Conservation (phyloP, 2,329 filamentous ascomycete genomes). For the Erysiphe pulchra region DNA sequence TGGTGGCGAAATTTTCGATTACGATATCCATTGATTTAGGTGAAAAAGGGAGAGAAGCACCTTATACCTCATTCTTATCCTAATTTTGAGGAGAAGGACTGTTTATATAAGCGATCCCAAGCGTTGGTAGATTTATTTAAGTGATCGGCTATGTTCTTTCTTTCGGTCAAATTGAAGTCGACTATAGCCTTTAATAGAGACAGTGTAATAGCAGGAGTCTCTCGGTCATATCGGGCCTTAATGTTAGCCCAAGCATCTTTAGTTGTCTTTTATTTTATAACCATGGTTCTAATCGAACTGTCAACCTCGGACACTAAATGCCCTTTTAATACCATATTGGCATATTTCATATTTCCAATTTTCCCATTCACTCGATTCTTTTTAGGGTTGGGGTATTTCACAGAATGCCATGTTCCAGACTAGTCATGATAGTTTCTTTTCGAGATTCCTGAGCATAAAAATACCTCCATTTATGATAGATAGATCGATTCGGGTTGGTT, state of each 20-base stretch:
- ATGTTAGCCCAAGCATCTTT: conserved; percentile 1
- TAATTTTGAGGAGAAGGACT: too few species aligned
- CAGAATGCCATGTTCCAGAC: neutral
- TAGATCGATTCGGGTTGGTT: too few species aligned
- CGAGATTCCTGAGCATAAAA: too few species aligned
- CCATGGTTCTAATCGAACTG: neutral
- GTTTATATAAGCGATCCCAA: neutral
- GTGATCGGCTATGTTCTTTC: neutral
- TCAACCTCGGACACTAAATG: neutral
- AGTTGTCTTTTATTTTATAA: neutral
- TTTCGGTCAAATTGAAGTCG: neutral
- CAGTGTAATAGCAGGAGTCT: neutral
- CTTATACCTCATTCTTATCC: neutral
- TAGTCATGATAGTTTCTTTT: neutral
- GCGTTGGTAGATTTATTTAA: neutral
- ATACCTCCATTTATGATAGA: too few species aligned
- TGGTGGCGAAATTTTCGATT: neutral
- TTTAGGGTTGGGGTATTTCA: neutral
- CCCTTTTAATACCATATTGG: neutral
- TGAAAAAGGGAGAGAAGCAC: neutral
- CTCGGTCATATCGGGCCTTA: neutral
- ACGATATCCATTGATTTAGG: neutral
- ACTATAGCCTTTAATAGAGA: neutral
- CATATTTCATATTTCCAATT: neutral
- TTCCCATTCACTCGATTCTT: neutral